phyloP scores from a whole-genome alignment of 192 early-diverging fungal species.

The Podila horticola region DNA sequence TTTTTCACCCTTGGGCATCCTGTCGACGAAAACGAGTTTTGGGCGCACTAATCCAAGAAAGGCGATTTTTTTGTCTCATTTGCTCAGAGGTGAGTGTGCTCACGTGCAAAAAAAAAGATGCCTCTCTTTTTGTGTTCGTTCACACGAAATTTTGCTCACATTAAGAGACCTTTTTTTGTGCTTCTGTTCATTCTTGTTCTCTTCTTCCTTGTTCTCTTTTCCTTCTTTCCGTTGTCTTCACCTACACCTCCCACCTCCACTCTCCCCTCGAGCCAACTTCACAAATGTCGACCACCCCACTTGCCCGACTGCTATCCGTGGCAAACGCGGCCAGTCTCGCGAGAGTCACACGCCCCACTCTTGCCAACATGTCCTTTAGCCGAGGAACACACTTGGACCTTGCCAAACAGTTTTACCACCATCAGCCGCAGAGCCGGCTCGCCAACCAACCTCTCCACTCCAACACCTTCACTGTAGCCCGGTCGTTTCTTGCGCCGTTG shows the following conservation, averaged over 20 bases:
- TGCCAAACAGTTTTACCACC: too few relatives aligned
- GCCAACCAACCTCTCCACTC: too few relatives aligned
- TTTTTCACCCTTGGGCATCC: too few relatives aligned
- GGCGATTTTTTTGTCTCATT: conserved; percentile 3
- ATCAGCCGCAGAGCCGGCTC: too few relatives aligned
- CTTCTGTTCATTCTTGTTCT: conserved; percentile 17
- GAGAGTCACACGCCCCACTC: conserved; percentile 9
- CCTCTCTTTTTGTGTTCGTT: too few relatives aligned
- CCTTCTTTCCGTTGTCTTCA: background rate
- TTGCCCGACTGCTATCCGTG: conserved; percentile 21
- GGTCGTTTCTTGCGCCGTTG: background rate
- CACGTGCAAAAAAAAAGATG: conserved; percentile 11
- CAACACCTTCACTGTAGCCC: background rate
- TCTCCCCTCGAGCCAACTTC: background rate
- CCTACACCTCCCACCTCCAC: background rate
- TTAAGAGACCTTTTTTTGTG: too few relatives aligned
- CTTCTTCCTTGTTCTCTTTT: conserved; percentile 8
- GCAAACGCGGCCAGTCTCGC: conserved; percentile 21
- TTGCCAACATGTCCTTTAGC: background rate
- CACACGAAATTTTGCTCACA: background rate
- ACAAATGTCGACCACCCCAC: conserved; percentile 4
- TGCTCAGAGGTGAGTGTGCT: background rate
- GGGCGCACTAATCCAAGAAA: background rate
- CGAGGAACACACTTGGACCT: background rate
- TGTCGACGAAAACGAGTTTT: too few relatives aligned